phyloP scores from a whole-genome alignment of 345 rosid genomes.

The Eutrema heterophyllum region DNA sequence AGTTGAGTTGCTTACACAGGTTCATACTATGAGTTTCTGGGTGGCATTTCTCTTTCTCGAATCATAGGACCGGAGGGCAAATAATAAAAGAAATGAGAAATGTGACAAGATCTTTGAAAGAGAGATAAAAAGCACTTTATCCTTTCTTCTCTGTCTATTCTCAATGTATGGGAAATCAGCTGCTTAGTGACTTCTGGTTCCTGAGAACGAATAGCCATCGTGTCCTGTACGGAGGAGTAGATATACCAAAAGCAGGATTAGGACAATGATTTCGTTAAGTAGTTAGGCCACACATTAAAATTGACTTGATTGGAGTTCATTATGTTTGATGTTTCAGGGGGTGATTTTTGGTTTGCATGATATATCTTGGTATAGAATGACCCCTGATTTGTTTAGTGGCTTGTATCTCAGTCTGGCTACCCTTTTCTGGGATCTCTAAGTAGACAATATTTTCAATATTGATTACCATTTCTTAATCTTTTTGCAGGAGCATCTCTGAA shows the following conservation, averaged over 20 bases:
- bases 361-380: not conserved
- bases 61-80: not conserved
- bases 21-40: not conserved
- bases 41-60: not conserved
- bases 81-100: not conserved
- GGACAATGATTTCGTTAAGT: not conserved
- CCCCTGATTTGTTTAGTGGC: not conserved
- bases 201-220: not conserved
- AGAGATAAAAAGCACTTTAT: not conserved
- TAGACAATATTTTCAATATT: not conserved
- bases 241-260: not conserved
- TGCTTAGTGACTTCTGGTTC: not conserved
- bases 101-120: not conserved
- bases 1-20: not conserved
- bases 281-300: not conserved
- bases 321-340: not conserved
- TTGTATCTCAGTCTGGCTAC: not conserved
- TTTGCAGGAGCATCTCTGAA: constrained; percentile 75
- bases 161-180: not conserved
- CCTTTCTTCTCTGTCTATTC: not conserved
- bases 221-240: not conserved
- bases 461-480: not conserved
- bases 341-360: not conserved
- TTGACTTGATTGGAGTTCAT: not conserved
- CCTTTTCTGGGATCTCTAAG: not conserved